Evolutionary conservation across 306 rosid species (phyloP), one percentile per base, ranked within the genome.

Genomic region (Ceratonia siliqua): DNA sequence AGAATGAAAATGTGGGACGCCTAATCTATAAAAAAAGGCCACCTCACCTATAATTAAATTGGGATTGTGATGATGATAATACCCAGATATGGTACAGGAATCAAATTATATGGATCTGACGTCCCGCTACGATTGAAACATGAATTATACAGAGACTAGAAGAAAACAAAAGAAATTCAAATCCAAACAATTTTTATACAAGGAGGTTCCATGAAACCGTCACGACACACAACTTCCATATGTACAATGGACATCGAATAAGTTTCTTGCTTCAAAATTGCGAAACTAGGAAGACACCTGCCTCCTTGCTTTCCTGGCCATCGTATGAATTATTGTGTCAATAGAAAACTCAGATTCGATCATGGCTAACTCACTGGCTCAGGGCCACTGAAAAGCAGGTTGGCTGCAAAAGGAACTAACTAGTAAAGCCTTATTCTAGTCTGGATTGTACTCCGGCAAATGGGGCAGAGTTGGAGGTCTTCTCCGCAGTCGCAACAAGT

Each of bases 401-500:
- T 58, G 20, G 59, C 46, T 62, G 74, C 55, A 35, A 36, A 39
- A 39, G 45, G 2, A 68, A 25, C 41, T 24, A 38, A 56, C 81
- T 83, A 91, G 70, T 85, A 93, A 64, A 90, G 96, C 78, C 79
- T 86, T 74, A 93, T 91, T 87, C 89, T 88, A 32, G 91, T 87
- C 9, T 70, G 68, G 62, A 93, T 89, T 43, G 73, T 20, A 78
- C 87, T 75, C 67, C 96, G 87, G 84, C 97, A 93, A 75, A 93
- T 87, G 61, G 97, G 97, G 80, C 98, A 93, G 41, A 32, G 22
- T 65, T 91, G 82, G 0, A 89, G 96, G 77, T 43, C 79, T 76
- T 86, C 90, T 83, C 93, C 97, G 67, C 98, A 89, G 8, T 82
- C 85, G 8, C 92, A 89, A 67, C 98, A 93, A 65, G 97, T 93